These are phyloP conservation scores for Debaryomyces fabryi DNA, from an alignment of 1,139 yeast genomes.

Conservation along the genomic window DNA sequence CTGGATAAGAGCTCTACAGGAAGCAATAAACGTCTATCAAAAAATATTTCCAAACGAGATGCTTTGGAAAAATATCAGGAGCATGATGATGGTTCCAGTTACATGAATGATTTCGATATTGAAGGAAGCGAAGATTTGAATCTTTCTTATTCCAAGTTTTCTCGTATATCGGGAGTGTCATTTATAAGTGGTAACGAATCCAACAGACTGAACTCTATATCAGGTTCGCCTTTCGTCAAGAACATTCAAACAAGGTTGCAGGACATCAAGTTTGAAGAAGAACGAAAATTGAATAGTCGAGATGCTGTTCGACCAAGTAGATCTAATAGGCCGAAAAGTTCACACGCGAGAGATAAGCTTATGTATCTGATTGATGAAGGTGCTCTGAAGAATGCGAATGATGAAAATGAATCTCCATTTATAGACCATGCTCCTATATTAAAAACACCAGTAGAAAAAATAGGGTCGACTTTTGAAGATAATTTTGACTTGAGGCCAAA, in stretches of 20 bases:
- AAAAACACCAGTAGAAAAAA: constrained; percentile 4
- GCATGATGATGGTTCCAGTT: constrained; percentile 14
- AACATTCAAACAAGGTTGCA: constrained; percentile 25
- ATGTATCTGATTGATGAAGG: constrained; percentile 13
- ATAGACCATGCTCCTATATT: constrained; percentile 14
- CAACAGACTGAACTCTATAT: constrained; percentile 9
- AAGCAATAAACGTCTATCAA: constrained; percentile 19
- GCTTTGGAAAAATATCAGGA: constrained; percentile 21
- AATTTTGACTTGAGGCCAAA: constrained; percentile 18
- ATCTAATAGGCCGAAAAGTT: neutral
- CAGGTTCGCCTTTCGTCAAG: constrained; percentile 31
- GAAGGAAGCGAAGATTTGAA: constrained; percentile 29
- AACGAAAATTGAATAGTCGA: constrained; percentile 11
- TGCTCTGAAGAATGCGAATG: constrained; percentile 14
- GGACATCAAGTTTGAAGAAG: constrained; percentile 18
- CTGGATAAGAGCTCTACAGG: constrained; percentile 34
- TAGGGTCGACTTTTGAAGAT: constrained; percentile 6
- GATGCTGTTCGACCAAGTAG: constrained; percentile 2
- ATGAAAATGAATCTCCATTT: constrained; percentile 23
- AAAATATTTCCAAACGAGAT: constrained; percentile 11
- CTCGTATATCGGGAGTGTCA: constrained; percentile 33
- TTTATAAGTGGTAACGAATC: constrained; percentile 13
- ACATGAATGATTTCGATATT: constrained; percentile 25
- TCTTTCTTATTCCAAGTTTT: constrained; percentile 42
- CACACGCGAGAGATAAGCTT: constrained; percentile 9